Base-by-base conservation (phyloP, 2,329 filamentous ascomycete genomes). In the Aspergillus puulaauensis region DNA sequence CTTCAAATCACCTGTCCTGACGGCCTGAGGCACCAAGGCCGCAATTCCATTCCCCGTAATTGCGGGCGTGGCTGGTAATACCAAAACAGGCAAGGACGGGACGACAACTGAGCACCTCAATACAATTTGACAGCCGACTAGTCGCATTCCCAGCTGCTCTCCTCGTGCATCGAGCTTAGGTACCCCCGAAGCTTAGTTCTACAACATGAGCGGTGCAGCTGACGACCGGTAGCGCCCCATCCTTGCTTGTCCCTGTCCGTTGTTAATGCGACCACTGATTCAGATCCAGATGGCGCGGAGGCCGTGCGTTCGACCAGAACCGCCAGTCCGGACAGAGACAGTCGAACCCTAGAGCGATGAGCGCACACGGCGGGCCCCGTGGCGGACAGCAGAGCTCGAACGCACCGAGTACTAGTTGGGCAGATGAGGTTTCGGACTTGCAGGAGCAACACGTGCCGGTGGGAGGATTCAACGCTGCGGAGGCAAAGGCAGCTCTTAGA, bases 381-480 rank as follows among this genome's bases (percentile, higher is more conserved):
- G 67, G 70, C 53, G 72, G 68, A 35, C 59, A 54, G 11, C 67
- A 66, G 39, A 69, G 64, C 58, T 56, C 60, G 45, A 66, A 65
- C 31, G 47, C 61, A 9, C 41, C 60, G 37, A 54, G 51, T 40
- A 64, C 63, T 57, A 61, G 67, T 23, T 75, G 73, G 74, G 61
- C 64, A 31, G 64, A 64, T 51, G 62, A 67, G 54, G 48, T 49
- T 35, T 37, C 58, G 23, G 61, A 60, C 17, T 62, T 57, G 50
- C 47, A 73, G 59, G 75, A 78, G 17, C 73, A 74, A 51, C 76
- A 79, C 67, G 66, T 73, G 37, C 70, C 77, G n/a, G 73, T 78
- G 23, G 68, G 68, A 21, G 73, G 70, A 6, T 80, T 80, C 68
- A 80, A 80, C 64, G 68, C 73, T 15, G 63, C 67, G 7, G 78